Evolutionary conservation across 495 filamentous ascomycete genomes (phyloP), one percentile per base, ranked within the genome.

Genomic region (Physcia stellaris): DNA sequence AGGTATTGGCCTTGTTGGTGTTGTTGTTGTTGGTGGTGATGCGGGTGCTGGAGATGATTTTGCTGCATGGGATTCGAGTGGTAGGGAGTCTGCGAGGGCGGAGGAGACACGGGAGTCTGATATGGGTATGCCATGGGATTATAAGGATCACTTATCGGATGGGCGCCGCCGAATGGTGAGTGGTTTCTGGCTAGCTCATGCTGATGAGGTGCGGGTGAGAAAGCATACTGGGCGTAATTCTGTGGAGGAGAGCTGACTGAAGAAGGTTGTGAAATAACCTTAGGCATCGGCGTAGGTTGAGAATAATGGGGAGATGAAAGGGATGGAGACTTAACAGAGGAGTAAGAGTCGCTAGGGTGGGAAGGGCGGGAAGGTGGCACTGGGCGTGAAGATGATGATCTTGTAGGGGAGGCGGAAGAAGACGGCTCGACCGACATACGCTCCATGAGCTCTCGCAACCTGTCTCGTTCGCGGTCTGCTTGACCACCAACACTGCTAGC

Each of bases 371-470:
- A 57, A 30, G 59, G 57, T 48, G 34, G 52, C 33, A 54, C 59
- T 45, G 52, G 64, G 32, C 58, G 74, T 43, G 58, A 63, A 42
- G 56, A 66, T 39, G 10, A 47, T 46, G 50, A 37, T 39, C 54
- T 50, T 39, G 51, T 41, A 24, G 66, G 57, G 13, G 60, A 53
- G 20, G 64, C 60, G 0, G 69, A 54, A 32, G 53, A 45, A 20
- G 65, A 65, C 7, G 71, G 67, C 40, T 86, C 80, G 56, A 88
- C 79, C 11, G 87, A 84, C 66, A 96, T 85, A 39, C 90, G 79
- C 52, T 95, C 90, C 90, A 98, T 96, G 35, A 96, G 61, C 35
- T 83, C 80, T 40, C 80, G 71, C 32, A 98, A 57, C 42, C 88
- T 76, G 53, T 87, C 83, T 32, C 86, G 77, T 53, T 96, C 87